phyloP scores from a whole-genome alignment of 1,139 yeast genomes.

The Suhomyces kunorum region DNA sequence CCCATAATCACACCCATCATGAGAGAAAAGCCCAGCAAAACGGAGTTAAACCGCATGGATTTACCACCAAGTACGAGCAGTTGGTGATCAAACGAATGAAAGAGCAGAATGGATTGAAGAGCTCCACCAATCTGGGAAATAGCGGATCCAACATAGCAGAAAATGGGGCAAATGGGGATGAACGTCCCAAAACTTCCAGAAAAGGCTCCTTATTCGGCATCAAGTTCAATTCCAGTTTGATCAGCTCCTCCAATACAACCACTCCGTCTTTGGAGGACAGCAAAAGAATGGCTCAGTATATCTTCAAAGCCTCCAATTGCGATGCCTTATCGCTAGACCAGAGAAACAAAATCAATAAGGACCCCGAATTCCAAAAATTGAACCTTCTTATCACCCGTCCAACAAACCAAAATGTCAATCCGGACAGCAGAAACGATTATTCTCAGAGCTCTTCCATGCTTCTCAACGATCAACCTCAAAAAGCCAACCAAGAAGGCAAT shows the following conservation, averaged over 20 bases:
- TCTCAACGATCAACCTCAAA: conserved; percentile 25
- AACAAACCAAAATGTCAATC: conserved; percentile 13
- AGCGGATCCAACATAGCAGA: conserved; percentile 5
- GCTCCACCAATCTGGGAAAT: conserved; percentile 1
- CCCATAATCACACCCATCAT: conserved; percentile 36
- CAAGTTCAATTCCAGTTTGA: conserved; percentile 31
- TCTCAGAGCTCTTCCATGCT: conserved; percentile 43
- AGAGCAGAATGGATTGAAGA: conserved; percentile 31
- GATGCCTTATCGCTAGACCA: conserved; percentile 41
- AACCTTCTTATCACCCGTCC: conserved; percentile 45
- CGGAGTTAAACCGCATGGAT: conserved; percentile 49
- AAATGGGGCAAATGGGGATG: conserved; percentile 17
- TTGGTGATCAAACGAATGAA: conserved; percentile 38
- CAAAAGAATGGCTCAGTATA: conserved; percentile 19
- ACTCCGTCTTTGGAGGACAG: conserved; percentile 12
- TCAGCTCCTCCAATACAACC: neutral
- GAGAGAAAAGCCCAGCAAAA: conserved; percentile 40
- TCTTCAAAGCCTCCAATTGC: conserved; percentile 36
- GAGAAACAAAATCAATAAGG: conserved; percentile 31
- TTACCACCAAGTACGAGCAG: conserved; percentile 49
- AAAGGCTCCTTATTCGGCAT: conserved; percentile 46
- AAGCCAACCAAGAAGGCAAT: conserved; percentile 17
- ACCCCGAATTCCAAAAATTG: conserved; percentile 36
- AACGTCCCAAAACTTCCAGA: conserved; percentile 33
- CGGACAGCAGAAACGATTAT: conserved; percentile 29